These are phyloP conservation scores for Diplodia intermedia DNA, from an alignment of 2,329 filamentous ascomycete species.

Conservation along the genomic window DNA sequence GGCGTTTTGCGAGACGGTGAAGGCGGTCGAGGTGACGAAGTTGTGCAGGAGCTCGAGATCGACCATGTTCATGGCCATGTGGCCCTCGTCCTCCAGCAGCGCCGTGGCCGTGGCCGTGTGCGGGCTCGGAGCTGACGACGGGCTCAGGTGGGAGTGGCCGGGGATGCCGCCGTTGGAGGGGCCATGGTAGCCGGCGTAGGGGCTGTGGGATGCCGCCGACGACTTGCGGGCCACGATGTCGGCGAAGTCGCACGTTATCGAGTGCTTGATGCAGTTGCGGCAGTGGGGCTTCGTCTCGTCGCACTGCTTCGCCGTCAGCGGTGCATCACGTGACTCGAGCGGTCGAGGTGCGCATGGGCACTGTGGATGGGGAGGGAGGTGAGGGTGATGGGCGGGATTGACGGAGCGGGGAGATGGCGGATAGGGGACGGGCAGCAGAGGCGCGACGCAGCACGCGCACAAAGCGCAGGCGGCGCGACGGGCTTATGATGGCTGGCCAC, in stretches of 20 bases:
- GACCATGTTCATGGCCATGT: constrained; percentile 24
- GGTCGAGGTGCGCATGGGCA: too few species aligned
- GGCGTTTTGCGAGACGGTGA: constrained; percentile 37
- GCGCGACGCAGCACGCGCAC: not conserved
- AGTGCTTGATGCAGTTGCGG: constrained; percentile 44
- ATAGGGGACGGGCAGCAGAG: not conserved
- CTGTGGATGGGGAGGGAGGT: too few species aligned
- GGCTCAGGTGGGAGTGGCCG: not conserved
- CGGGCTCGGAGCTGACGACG: not conserved
- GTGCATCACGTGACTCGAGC: constrained; percentile 26
- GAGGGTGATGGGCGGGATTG: not conserved
- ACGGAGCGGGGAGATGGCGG: not conserved
- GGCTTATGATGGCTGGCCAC: not conserved
- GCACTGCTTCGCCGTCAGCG: constrained; percentile 36
- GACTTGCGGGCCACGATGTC: constrained; percentile 30
- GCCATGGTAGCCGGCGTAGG: not conserved
- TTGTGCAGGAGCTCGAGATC: constrained; percentile 45
- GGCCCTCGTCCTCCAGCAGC: constrained; percentile 16
- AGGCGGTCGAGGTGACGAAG: constrained; percentile 42
- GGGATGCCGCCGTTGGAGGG: not conserved
- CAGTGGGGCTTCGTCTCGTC: constrained; percentile 44
- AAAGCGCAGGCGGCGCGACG: constrained; percentile 1
- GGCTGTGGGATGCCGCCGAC: constrained; percentile 1
- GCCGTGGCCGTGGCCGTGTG: not conserved
- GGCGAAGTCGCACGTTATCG: constrained; percentile 40